Base-by-base conservation (phyloP, 2,329 filamentous ascomycete genomes). In the Fusarium graminum region DNA sequence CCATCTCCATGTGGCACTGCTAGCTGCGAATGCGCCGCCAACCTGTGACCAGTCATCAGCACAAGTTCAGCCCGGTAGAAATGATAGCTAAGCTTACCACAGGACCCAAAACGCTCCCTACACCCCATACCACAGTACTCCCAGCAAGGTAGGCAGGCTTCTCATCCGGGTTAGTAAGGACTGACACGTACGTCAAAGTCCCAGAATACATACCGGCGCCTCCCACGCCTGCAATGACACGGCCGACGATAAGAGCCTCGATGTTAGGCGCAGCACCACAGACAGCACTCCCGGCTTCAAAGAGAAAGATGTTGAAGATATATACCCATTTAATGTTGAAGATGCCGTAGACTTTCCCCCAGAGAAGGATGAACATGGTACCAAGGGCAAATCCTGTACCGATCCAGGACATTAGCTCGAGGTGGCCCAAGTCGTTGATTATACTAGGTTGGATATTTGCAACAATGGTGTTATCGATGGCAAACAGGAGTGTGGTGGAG, bases 21-120 rank as follows among this genome's bases (percentile, higher is more conserved):
- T 76, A 26, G 79, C 78, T 2, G 76, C 73, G 52, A 83, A 82
- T 0, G 75, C 79, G n/a, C 81, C 81, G 9, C 81, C 81, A 30
- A 83, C 71, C 14, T 58, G 6, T 14, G 22, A 22, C 22, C n/a
- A n/a, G n/a, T n/a, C n/a, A n/a, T n/a, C n/a, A n/a, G n/a, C n/a
- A n/a, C n/a, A n/a, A n/a, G n/a, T n/a, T n/a, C n/a, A n/a, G n/a
- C n/a, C n/a, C n/a, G n/a, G n/a, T n/a, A n/a, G n/a, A n/a, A n/a
- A n/a, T n/a, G n/a, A n/a, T n/a, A n/a, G n/a, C n/a, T n/a, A n/a
- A n/a, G n/a, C n/a, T n/a, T n/a, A 43, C 42, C 12, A 44, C 26
- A n/a, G 42, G 42, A 1, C 42, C 42, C 7, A 44, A 16, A 16
- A 44, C 42, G 14, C n/a, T 44, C 0, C 42, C 42, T 2, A 44